Evolutionary conservation across 495 filamentous ascomycete species (phyloP).

Genomic region (Bombardia bombarda): DNA sequence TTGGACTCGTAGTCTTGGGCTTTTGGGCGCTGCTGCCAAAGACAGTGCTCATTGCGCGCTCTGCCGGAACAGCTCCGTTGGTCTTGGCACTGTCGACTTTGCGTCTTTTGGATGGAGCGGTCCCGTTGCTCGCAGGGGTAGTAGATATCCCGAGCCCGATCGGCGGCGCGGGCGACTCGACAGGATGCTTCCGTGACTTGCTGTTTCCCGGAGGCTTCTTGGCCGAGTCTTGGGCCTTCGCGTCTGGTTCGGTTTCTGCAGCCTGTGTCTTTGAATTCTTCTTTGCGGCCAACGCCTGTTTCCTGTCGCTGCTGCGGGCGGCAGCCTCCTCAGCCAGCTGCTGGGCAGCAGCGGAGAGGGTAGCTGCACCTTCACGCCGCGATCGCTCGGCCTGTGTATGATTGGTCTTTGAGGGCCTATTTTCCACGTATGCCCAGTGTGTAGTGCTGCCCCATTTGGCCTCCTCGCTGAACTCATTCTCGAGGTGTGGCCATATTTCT

Average conservation of each 20-base stretch:
- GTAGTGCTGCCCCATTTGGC: constrained; percentile 82
- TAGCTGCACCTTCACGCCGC: constrained; percentile 66
- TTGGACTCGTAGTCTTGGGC: constrained; percentile 47
- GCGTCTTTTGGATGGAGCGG: constrained; percentile 60
- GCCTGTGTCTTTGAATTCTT: constrained; percentile 54
- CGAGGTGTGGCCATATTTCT: constrained; percentile 72
- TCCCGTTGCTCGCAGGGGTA: constrained; percentile 32
- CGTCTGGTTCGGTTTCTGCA: constrained; percentile 36
- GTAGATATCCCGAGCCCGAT: constrained; percentile 48
- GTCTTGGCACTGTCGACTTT: constrained; percentile 62
- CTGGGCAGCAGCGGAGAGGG: constrained; percentile 59
- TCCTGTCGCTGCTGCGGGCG: constrained; percentile 68
- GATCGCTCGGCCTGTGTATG: constrained; percentile 55
- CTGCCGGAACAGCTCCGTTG: constrained; percentile 50
- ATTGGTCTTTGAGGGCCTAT: constrained; percentile 56
- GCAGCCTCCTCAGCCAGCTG: constrained; percentile 71
- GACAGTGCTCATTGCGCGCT: constrained; percentile 61
- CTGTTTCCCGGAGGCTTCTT: constrained; percentile 51
- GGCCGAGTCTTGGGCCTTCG: constrained; percentile 34
- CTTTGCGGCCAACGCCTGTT: constrained; percentile 69
- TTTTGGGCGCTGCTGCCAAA: constrained; percentile 43
- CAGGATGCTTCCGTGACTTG: constrained; percentile 58
- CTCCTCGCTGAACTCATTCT: constrained; percentile 86
- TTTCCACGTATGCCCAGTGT: constrained; percentile 95
- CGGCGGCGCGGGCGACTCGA: constrained; percentile 32